Evolutionary conservation across 2,329 filamentous ascomycete genomes (phyloP).

Genomic region (Bipolaris sorokiniana): DNA sequence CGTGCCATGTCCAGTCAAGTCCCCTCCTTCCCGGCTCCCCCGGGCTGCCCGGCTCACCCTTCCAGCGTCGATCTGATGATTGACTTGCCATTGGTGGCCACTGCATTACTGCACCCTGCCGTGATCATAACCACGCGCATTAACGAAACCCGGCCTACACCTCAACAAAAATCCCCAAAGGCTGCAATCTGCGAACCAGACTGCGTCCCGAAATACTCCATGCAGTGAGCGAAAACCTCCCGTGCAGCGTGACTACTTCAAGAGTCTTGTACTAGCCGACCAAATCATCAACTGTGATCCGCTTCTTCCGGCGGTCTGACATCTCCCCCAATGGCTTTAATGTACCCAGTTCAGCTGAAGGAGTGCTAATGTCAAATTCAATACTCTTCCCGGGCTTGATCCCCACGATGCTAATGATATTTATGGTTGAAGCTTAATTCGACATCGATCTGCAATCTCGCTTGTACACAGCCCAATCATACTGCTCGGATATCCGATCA

Average conservation of each 20-base stretch:
- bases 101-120: background rate
- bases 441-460: slow-evolving; percentile 1
- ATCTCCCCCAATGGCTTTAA: background rate
- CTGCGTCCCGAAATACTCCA: background rate
- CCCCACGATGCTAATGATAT: background rate
- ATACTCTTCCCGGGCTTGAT: background rate
- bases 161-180: background rate
- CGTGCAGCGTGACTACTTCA: background rate
- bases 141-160: background rate
- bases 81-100: background rate
- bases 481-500: background rate
- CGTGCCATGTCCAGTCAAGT: no score
- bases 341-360: background rate
- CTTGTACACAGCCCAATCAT: background rate
- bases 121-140: background rate
- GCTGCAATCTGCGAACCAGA: background rate
- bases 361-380: background rate
- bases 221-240: background rate
- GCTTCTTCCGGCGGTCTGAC: background rate
- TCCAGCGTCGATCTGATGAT: background rate
- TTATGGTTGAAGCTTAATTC: slow-evolving; percentile 4
- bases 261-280: background rate
- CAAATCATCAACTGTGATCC: background rate
- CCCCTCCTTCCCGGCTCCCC: no score
- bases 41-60: no score